A percentile compares a stretch with the other conserved stretches of the same genome.
Conservation (phyloP, 805 yeast genomes). For the Kodamaea nitidulidarum region DNA sequence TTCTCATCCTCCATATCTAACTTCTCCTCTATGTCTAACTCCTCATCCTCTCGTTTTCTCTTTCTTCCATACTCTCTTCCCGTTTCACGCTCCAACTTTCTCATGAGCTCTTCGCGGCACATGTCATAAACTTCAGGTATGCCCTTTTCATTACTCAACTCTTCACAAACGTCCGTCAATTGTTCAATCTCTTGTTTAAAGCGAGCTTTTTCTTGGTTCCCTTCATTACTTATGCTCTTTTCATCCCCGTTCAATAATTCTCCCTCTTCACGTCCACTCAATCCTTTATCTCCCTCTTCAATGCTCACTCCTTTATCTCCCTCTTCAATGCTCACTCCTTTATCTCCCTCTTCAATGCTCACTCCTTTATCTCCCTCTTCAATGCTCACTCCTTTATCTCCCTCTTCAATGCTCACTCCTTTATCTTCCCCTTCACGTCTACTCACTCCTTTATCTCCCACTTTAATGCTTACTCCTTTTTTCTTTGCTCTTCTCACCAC, state of each 20-base stretch:
- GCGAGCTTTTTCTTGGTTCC: too few relatives aligned
- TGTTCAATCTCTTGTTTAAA: neutral
- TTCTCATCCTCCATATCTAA: neutral
- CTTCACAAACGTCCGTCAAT: constrained; percentile 48
- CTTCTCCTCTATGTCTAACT: constrained; percentile 14
- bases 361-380: too few relatives aligned
- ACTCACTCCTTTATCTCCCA: too few relatives aligned
- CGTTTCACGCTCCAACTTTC: constrained; percentile 40
- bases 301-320: constrained; percentile 9
- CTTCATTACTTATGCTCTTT: too few relatives aligned
- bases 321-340: too few relatives aligned
- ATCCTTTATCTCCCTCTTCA: constrained; percentile 7
- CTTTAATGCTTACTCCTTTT: constrained; percentile 12
- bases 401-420: too few relatives aligned
- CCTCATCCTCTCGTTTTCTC: constrained; percentile 19
- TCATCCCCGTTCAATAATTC: too few relatives aligned
- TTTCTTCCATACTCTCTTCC: constrained; percentile 34
- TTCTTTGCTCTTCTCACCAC: neutral
- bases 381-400: too few relatives aligned
- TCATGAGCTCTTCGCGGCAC: constrained; percentile 52
- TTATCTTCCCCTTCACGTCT: too few relatives aligned
- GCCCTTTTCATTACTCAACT: constrained; percentile 39
- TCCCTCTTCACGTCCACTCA: too few relatives aligned
- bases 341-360: too few relatives aligned
- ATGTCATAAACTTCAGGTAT: constrained; percentile 46